Evolutionary conservation across 208 protist genomes (phyloP).

Genomic region (Acanthamoeba polyphaga): DNA sequence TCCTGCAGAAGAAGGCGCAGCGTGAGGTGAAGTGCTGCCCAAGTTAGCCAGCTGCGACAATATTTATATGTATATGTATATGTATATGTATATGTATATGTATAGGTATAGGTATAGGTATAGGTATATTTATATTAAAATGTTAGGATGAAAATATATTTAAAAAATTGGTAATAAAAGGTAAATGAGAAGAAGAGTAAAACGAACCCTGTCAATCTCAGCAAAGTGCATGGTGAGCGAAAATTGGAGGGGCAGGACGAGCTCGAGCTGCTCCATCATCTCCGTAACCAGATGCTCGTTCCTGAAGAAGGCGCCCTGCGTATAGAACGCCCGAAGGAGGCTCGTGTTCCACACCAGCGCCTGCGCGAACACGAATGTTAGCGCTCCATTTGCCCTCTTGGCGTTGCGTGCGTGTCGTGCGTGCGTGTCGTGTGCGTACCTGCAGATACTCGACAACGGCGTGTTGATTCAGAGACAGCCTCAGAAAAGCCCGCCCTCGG

Average conservation of each 20-base stretch:
- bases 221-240: slow-evolving; percentile 61
- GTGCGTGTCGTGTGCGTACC: neutral
- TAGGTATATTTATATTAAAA: too few relatives aligned
- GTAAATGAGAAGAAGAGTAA: neutral
- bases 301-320: slow-evolving; percentile 32
- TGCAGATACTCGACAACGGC: slow-evolving; percentile 40
- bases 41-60: too few relatives aligned
- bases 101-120: too few relatives aligned
- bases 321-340: neutral
- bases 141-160: too few relatives aligned
- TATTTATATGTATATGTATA: too few relatives aligned
- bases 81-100: too few relatives aligned
- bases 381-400: neutral
- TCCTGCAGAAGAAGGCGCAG: neutral
- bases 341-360: slow-evolving; percentile 14
- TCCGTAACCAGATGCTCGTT: slow-evolving; percentile 53
- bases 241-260: slow-evolving; percentile 48
- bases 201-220: slow-evolving; percentile 2
- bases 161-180: too few relatives aligned
- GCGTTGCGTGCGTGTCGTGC: neutral
- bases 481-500: slow-evolving; percentile 1
- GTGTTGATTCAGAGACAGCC: slow-evolving; percentile 25
- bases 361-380: neutral
- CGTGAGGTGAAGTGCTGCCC: neutral
- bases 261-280: slow-evolving; percentile 43